These are phyloP conservation scores for Citrus hindsii DNA, from an alignment of 345 rosid species.

Conservation along the genomic window DNA sequence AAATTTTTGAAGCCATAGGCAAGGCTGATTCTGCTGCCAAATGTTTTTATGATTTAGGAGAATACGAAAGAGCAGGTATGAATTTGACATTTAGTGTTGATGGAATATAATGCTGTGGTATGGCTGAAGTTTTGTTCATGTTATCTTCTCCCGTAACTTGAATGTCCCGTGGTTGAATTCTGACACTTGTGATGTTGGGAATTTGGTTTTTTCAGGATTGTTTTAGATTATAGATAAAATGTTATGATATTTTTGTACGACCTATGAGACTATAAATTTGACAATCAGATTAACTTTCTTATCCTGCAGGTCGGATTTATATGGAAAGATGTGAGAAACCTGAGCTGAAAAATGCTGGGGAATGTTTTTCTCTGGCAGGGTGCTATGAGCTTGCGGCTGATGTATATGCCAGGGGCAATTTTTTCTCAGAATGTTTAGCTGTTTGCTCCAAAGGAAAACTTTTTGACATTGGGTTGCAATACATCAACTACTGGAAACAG, in stretches of 20 bases:
- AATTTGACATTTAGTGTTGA: background rate
- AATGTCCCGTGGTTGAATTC: background rate
- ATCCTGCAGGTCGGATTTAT: constrained; percentile 33
- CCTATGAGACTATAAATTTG: background rate
- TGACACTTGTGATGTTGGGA: background rate
- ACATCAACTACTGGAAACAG: constrained; percentile 34
- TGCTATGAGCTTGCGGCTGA: constrained; percentile 33
- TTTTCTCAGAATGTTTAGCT: constrained; percentile 32
- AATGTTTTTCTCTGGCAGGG: constrained; percentile 37
- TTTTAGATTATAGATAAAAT: background rate
- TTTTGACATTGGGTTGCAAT: constrained; percentile 36
- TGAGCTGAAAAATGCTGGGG: constrained; percentile 38
- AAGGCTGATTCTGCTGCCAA: constrained; percentile 42
- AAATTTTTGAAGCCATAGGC: constrained; percentile 27
- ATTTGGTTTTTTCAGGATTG: background rate
- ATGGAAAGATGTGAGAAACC: constrained; percentile 36
- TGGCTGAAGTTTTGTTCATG: background rate
- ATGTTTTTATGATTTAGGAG: constrained; percentile 34
- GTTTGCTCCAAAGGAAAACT: constrained; percentile 38
- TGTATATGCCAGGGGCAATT: constrained; percentile 30
- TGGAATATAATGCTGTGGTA: background rate
- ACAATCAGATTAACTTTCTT: background rate
- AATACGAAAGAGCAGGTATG: constrained; percentile 42
- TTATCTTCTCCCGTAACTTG: background rate
- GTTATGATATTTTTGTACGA: background rate